Percentiles rank a stretch among this genome's conserved stretches.
Evolutionary conservation across 192 early-diverging fungal genomes (phyloP).

Genomic region (Linderina pennispora): DNA sequence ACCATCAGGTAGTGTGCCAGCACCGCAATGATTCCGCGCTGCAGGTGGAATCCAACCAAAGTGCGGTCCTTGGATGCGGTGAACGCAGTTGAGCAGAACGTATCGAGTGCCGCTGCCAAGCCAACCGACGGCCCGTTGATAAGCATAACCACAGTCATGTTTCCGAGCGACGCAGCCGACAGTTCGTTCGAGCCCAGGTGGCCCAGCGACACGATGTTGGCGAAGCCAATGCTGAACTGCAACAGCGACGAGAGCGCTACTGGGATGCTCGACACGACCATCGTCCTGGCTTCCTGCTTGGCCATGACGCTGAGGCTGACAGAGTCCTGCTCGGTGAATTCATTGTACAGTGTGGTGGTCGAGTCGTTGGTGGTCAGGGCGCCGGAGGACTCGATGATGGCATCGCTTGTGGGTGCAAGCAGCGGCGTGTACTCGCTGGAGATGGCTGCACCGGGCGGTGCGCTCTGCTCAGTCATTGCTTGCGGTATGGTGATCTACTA

Average conservation of each 20-base stretch:
- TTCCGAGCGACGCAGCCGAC: slow-evolving; percentile 61
- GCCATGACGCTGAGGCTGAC: neutral
- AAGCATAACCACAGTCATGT: slow-evolving; percentile 67
- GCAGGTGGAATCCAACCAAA: slow-evolving; percentile 66
- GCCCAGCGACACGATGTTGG: slow-evolving; percentile 50
- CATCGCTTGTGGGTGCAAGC: slow-evolving; percentile 1
- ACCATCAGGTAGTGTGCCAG: slow-evolving; percentile 65
- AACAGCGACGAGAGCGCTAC: slow-evolving; percentile 49
- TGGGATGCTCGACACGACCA: slow-evolving; percentile 9
- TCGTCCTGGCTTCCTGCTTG: neutral
- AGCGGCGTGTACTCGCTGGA: neutral
- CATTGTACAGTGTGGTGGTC: slow-evolving; percentile 11
- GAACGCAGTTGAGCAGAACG: slow-evolving; percentile 66
- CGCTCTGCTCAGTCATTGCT: neutral
- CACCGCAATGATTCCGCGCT: slow-evolving; percentile 78
- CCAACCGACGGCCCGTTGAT: slow-evolving; percentile 65
- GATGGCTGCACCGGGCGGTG: neutral
- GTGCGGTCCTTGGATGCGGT: slow-evolving; percentile 60
- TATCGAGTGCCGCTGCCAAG: slow-evolving; percentile 67
- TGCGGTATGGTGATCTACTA: neutral
- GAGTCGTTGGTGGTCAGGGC: slow-evolving; percentile 8
- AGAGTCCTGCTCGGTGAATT: slow-evolving; percentile 3
- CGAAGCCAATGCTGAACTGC: slow-evolving; percentile 49
- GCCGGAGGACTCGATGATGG: too few relatives aligned
- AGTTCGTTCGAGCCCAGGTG: slow-evolving; percentile 52